Percentiles rank a stretch among this genome's conserved stretches.
These are phyloP conservation scores for Cordyceps cicadae DNA, from an alignment of 2,329 filamentous ascomycete species.

Conservation along the genomic window DNA sequence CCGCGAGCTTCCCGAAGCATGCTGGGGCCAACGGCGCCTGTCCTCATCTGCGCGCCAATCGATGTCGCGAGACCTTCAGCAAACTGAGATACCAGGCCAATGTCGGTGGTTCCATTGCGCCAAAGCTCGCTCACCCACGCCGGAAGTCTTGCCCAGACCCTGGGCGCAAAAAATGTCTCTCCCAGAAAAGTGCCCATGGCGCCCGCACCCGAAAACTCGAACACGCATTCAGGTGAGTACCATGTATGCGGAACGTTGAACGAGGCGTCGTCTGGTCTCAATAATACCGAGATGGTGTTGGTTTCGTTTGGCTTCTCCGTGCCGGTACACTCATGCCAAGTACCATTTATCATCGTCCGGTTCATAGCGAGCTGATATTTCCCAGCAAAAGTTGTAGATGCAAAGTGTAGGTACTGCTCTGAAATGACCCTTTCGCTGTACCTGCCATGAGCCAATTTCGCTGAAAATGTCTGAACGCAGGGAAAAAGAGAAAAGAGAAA, in stretches of 20 bases:
- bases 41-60: background rate
- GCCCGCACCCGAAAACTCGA: background rate
- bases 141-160: no score
- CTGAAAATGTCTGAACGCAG: background rate
- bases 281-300: background rate
- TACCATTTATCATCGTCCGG: background rate
- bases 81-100: background rate
- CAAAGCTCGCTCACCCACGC: background rate
- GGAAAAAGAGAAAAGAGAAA: background rate
- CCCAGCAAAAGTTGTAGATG: background rate
- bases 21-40: background rate
- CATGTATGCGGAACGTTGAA: background rate
- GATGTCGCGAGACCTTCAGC: background rate
- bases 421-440: background rate
- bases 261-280: background rate
- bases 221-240: constrained; percentile 1
- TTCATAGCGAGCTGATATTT: background rate
- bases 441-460: background rate
- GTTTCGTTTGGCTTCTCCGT: background rate
- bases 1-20: constrained; percentile 3
- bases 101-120: background rate
- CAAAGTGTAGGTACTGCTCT: background rate
- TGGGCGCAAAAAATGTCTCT: background rate
- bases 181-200: background rate
- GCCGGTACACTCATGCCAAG: background rate